phyloP scores from a whole-genome alignment of 331 rosid genomes.

The Spiraea crenata region DNA sequence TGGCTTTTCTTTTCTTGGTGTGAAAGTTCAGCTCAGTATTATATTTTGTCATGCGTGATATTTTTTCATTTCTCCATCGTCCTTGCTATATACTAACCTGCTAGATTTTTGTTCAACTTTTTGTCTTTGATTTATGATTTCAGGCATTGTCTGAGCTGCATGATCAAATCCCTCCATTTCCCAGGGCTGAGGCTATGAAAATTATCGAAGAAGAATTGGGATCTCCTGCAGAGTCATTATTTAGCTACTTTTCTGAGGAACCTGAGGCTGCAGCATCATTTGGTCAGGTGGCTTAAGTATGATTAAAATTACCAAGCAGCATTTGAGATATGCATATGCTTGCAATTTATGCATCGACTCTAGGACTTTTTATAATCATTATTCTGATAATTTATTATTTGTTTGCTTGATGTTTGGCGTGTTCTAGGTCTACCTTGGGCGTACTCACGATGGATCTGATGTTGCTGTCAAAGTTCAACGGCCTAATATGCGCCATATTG shows the following conservation, averaged over 20 bases:
- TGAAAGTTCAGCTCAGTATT: not conserved
- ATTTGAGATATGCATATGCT: slow-evolving; percentile 4
- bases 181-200: slow-evolving; percentile 78
- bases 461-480: slow-evolving; percentile 98
- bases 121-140: slow-evolving; percentile 28
- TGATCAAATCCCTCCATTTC: slow-evolving; percentile 93
- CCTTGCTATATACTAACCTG: not conserved
- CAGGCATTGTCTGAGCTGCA: slow-evolving; percentile 93
- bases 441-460: slow-evolving; percentile 59
- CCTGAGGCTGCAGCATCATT: slow-evolving; percentile 97
- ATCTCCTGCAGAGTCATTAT: slow-evolving; percentile 64
- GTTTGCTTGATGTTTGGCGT: slow-evolving; percentile 19
- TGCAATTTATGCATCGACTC: not conserved
- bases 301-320: not conserved
- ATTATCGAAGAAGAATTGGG: slow-evolving; percentile 87
- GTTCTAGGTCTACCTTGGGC: slow-evolving; percentile 71
- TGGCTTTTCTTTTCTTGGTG: not conserved
- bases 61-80: not conserved
- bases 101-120: slow-evolving; percentile 2
- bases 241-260: slow-evolving; percentile 75
- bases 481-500: slow-evolving; percentile 81
- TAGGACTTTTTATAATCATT: not conserved
- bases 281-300: slow-evolving; percentile 70
- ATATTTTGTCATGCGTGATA: not conserved
- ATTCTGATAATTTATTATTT: slow-evolving; percentile 12